Evolutionary conservation across 2,329 filamentous ascomycete genomes (phyloP), one percentile per base, ranked within the genome.

Genomic region (Harringtonia aguacate): DNA sequence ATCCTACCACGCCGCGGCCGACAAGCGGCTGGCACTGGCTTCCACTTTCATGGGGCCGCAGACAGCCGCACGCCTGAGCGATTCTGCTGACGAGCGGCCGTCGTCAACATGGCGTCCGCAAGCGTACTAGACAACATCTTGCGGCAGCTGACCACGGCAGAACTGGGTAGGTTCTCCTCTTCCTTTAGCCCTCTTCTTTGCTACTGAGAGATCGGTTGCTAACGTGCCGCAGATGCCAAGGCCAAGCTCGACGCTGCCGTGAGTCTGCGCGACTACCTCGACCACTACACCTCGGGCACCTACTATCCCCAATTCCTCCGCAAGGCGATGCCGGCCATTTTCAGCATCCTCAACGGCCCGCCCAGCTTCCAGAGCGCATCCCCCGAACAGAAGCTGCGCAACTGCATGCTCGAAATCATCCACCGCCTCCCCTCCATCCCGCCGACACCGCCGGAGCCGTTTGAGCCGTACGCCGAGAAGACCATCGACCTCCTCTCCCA

Each of bases 351-450:
- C 41, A 81, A 83, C 58, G 86, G 87, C 44, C 81, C 84, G 56
- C 89, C 88, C 33, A 85, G 94, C 51, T 97, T 98, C 60, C 83
- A 90, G 54, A 95, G 86, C 61, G 86, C 82, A 56, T 94, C 87
- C 3, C 74, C 80, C 42, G 92, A 98, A 59, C 92, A 86, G 80
- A 94, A 88, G 77, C 70, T 98, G 52, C 86, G 92, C 51, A 92
- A 92, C 60, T 94, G 85, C 60, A 77, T 94, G 39, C 81, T 99
- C 53, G 94, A 98, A 64, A 95, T 95, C 53, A 72, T 99, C 27
- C 88, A 97, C 63, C 81, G 92, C 50, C 66, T 99, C 37, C 79
- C 79, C 7, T 72, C 88, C 63, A 54, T 81, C 69, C 73, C n/a
- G n/a, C n/a, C 69, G n/a, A 78, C 73, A 33, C 82, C 86, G 2